Evolutionary conservation across 768 basidiomycete species (phyloP), one percentile per base, ranked within the genome.

Genomic region (Mycena leptocephala): DNA sequence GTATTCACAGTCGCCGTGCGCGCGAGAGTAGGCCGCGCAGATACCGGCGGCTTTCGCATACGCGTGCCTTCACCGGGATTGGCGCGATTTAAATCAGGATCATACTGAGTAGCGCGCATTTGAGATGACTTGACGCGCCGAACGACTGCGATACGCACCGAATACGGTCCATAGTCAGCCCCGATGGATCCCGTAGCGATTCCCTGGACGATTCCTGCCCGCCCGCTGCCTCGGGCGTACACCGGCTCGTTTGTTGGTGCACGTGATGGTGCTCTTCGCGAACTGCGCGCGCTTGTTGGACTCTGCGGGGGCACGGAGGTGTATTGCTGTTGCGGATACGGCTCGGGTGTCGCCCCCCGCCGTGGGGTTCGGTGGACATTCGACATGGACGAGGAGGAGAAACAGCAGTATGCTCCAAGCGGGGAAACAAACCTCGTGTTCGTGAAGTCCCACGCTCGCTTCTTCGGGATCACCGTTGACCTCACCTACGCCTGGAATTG

Each of bases 101-200:
- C 70, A 59, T 64, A 76, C 65, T 43, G 66, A n/a, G n/a, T n/a
- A n/a, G 51, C 6, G 70, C 70, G 61, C 43, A 63, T 22, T 61
- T 51, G 5, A 63, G 35, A 61, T 32, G 24, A 18, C 35, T 51
- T 68, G 58, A 79, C 22, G 63, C 51, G 67, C 26, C 39, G 69
- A 43, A 20, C 33, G 55, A 65, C 67, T 43, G 48, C 33, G 63
- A 55, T 16, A 87, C 93, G 72, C 79, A 96, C 95, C n/a, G 95
- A 93, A 86, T 96, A 96, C 30, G 96, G 96, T 14, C 96, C 96
- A 87, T 96, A 96, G 22, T 92, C 92, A 30, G 91, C 90, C 5
- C 96, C 96, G 80, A 97, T 95, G 39, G 88, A 87, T 10, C 95
- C 96, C 35, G 89, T 93, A 0, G 95, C 95, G n/a, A 96, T 95